phyloP scores from a whole-genome alignment of 1,284 basidiomycete species.

The Boletus chippewaensis region DNA sequence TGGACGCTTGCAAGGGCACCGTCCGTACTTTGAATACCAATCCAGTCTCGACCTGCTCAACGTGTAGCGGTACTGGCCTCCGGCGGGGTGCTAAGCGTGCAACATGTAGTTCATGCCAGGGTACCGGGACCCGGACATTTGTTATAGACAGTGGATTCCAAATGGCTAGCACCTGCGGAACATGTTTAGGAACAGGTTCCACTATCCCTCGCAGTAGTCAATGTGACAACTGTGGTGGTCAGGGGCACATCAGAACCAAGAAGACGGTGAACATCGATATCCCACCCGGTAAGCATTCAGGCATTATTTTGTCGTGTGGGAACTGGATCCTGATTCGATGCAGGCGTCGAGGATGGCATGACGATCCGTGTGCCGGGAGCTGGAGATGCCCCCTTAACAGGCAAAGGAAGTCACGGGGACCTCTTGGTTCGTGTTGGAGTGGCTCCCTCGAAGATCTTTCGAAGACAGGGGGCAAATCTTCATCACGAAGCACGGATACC shows the following conservation, averaged over 20 bases:
- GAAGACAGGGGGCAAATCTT: constrained; percentile 87
- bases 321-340: constrained; percentile 13
- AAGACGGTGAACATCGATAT: constrained; percentile 82
- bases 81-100: constrained; percentile 82
- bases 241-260: constrained; percentile 81
- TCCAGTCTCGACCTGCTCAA: constrained; percentile 78
- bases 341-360: constrained; percentile 97
- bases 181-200: constrained; percentile 82
- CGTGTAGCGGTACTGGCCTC: constrained; percentile 85
- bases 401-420: constrained; percentile 77
- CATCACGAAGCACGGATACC: constrained; percentile 92
- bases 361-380: constrained; percentile 77
- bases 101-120: constrained; percentile 78
- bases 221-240: constrained; percentile 79
- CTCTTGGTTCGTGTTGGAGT: constrained; percentile 87
- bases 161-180: constrained; percentile 89
- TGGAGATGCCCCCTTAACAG: constrained; percentile 82
- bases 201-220: constrained; percentile 74
- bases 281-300: constrained; percentile 61
- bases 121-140: constrained; percentile 85
- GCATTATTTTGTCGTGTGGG: constrained; percentile 27
- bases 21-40: constrained; percentile 71
- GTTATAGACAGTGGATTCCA: constrained; percentile 94
- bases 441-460: constrained; percentile 77
- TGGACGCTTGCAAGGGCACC: constrained; percentile 93